These are phyloP conservation scores for Nakazawaea ambrosiae DNA, from an alignment of 805 yeast genomes.

Conservation along the genomic window DNA sequence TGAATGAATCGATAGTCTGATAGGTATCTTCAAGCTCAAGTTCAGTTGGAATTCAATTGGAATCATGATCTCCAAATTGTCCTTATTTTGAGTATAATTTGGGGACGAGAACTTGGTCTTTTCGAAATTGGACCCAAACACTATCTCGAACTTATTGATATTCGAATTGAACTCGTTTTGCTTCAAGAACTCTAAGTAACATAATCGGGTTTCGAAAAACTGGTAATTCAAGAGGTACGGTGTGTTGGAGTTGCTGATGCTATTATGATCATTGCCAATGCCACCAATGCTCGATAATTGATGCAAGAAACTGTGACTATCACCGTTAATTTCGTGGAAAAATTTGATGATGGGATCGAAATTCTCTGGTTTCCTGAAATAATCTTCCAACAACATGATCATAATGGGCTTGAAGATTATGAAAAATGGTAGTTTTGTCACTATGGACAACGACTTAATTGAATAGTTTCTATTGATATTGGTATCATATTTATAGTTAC, in stretches of 20 bases:
- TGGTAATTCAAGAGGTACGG: neutral
- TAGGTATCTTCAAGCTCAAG: slow-evolving; percentile 17
- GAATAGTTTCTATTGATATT: slow-evolving; percentile 34
- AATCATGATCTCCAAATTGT: slow-evolving; percentile 6
- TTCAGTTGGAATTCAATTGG: slow-evolving; percentile 1
- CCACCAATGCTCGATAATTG: slow-evolving; percentile 4
- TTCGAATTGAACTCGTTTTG: slow-evolving; percentile 1
- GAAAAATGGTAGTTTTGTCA: slow-evolving; percentile 36
- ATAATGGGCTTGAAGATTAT: slow-evolving; percentile 43
- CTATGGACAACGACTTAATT: slow-evolving; percentile 38
- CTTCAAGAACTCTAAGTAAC: slow-evolving; percentile 4
- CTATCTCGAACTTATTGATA: slow-evolving; percentile 1
- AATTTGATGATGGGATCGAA: slow-evolving; percentile 13
- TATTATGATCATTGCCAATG: too few relatives aligned
- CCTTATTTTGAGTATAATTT: slow-evolving; percentile 16
- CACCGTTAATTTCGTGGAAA: slow-evolving; percentile 17
- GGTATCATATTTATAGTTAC: slow-evolving; percentile 22
- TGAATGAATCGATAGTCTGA: slow-evolving; percentile 19
- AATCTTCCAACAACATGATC: slow-evolving; percentile 36
- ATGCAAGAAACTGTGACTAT: slow-evolving; percentile 23
- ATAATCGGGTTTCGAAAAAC: neutral
- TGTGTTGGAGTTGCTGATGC: too few relatives aligned
- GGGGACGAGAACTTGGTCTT: neutral
- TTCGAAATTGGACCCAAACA: slow-evolving; percentile 4
- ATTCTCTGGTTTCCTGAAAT: slow-evolving; percentile 20